Evolutionary conservation across 2,329 filamentous ascomycete species (phyloP).

Genomic region (Fusarium sp.): DNA sequence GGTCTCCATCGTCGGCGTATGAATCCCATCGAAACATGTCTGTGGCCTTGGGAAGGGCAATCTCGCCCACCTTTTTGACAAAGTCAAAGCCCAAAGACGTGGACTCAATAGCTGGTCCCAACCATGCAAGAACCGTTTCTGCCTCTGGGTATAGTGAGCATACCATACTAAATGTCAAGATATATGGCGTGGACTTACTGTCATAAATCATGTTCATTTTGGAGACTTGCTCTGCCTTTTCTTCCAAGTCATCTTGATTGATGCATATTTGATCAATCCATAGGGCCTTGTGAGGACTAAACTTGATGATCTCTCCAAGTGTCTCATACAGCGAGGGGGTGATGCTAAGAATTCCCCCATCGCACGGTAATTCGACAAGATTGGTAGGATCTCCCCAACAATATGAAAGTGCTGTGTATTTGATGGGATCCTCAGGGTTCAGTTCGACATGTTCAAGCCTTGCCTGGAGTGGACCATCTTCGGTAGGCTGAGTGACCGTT

Average conservation of each 20-base stretch:
- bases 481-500: background rate
- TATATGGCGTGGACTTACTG: background rate
- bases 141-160: slow-evolving; percentile 16
- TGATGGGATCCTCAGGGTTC: slow-evolving; percentile 15
- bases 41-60: slow-evolving; percentile 27
- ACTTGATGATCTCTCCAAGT: slow-evolving; percentile 7
- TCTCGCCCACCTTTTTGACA: slow-evolving; percentile 17
- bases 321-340: slow-evolving; percentile 23
- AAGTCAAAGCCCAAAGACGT: slow-evolving; percentile 6
- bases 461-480: slow-evolving; percentile 1
- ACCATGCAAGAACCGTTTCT: slow-evolving; percentile 32
- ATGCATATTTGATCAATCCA: slow-evolving; percentile 38
- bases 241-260: slow-evolving; percentile 18
- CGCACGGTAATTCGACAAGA: slow-evolving; percentile 9
- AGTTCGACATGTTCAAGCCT: slow-evolving; percentile 23
- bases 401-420: slow-evolving; percentile 30
- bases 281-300: slow-evolving; percentile 11
- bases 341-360: slow-evolving; percentile 8
- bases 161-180: too few relatives aligned
- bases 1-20: background rate
- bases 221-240: slow-evolving; percentile 25
- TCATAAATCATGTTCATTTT: slow-evolving; percentile 34
- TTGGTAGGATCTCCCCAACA: slow-evolving; percentile 17
- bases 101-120: slow-evolving; percentile 11
- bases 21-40: slow-evolving; percentile 25